Conservation (phyloP, 2,329 filamentous ascomycete genomes). For the Westerdykella ornata region DNA sequence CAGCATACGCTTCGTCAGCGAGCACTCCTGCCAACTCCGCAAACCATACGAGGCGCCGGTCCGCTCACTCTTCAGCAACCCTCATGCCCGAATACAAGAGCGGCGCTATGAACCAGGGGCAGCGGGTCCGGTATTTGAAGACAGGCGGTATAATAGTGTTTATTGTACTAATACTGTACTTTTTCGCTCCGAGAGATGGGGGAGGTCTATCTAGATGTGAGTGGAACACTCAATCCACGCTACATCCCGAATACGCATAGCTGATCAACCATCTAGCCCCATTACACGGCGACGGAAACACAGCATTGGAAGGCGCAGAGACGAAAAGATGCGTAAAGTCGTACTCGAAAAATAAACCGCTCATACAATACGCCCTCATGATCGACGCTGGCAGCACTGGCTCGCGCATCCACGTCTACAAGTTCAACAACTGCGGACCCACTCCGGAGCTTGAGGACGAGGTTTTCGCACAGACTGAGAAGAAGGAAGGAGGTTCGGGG, state of each 20-base stretch:
- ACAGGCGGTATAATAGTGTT: constrained; percentile 55
- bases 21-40: constrained; percentile 44
- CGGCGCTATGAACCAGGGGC: constrained; percentile 55
- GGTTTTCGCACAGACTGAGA: constrained; percentile 87
- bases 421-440: constrained; percentile 96
- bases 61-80: constrained; percentile 31
- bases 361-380: constrained; percentile 98
- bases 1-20: constrained; percentile 8
- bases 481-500: constrained; percentile 68
- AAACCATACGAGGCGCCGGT: constrained; percentile 36
- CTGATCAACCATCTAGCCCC: background rate
- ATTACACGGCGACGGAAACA: constrained; percentile 34
- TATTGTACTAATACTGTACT: constrained; percentile 52
- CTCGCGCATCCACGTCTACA: constrained; percentile 96
- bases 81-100: constrained; percentile 42
- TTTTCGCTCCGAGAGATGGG: constrained; percentile 44
- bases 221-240: constrained; percentile 1
- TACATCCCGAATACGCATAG: background rate
- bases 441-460: constrained; percentile 94
- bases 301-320: constrained; percentile 53
- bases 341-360: constrained; percentile 78
- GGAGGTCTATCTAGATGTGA: constrained; percentile 19
- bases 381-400: constrained; percentile 97
- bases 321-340: constrained; percentile 75
- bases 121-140: constrained; percentile 56